Base-by-base conservation (phyloP, 306 rosid species). In the Hylodesmum podocarpum region DNA sequence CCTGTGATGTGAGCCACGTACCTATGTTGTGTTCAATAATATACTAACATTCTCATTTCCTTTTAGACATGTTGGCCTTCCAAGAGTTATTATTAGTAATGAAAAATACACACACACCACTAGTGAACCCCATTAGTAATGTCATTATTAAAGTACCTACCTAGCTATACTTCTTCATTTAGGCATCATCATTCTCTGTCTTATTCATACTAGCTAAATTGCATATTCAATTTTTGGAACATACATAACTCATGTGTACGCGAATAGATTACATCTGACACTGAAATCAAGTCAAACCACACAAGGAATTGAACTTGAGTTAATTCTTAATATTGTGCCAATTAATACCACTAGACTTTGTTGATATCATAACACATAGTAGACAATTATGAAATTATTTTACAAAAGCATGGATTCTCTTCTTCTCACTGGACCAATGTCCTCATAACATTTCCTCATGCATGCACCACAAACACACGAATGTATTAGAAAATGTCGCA, bases 1-100 rank as follows among this genome's bases (percentile, higher is more conserved):
- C 2, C 7, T 34, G 41, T 76, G 80, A 63, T 75, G 72, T 75
- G 50, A 75, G 63, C 72, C 72, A 63, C 80, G 72, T 47, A 63
- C 19, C 49, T 5, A 19, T 64, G 53, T 57, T 37, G 16, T 31
- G 37, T 75, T 44, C 70, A 74, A 43, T 74, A 11, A 72, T 77
- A 76, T 55, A 22, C 25, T 0, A 24, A 2, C 67, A 72, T 15
- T 11, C 36, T 51, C 39, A 12, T 4, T 49, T 49, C 44, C 28
- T 15, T 29, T 10, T 29, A 27, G 19, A 46, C 59, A n/a, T 49
- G 29, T 57, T 10, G n/a, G 3, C 57, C 41, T 29, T 47, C 28
- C 39, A 50, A 50, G 14, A n/a, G 28, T 21, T 51, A 3, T 21
- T 54, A 54, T 54, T 24, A 53, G 31, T 3, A 53, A 22, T 3